A percentile compares a stretch with the other conserved stretches of the same genome.
phyloP scores from a whole-genome alignment of 2,329 filamentous ascomycete genomes.

The Sporothrix inflata region DNA sequence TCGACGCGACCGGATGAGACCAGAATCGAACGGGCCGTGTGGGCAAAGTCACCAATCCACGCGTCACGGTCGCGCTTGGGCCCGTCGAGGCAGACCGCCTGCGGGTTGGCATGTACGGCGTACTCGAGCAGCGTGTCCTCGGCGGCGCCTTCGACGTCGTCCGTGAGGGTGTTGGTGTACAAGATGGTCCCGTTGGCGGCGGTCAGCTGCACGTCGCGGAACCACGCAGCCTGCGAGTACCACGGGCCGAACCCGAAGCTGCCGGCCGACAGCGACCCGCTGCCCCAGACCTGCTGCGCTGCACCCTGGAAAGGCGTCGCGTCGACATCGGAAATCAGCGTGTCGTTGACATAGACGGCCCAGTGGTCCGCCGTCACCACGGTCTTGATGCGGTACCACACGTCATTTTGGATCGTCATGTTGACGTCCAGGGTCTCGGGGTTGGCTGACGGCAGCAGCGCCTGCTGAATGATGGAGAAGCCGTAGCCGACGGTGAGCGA shows the following conservation, averaged over 20 bases:
- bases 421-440: not conserved
- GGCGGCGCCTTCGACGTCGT: not conserved
- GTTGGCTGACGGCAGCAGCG: constrained; percentile 4
- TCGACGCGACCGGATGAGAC: not conserved
- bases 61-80: not conserved
- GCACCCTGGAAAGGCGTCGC: not conserved
- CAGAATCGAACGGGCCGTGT: not conserved
- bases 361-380: not conserved
- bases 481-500: not conserved
- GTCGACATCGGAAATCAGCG: not conserved
- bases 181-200: not conserved
- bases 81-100: not conserved
- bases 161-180: not conserved
- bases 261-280: not conserved
- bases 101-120: not conserved
- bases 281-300: not conserved
- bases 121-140: not conserved
- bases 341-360: not conserved
- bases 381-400: not conserved
- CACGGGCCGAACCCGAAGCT: not conserved
- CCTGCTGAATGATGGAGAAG: constrained; percentile 3
- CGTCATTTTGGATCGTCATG: not conserved
- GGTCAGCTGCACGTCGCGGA: not conserved
- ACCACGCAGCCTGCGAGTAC: not conserved
- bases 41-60: not conserved